These are phyloP conservation scores for Carex arenaria DNA, from an alignment of 202 grass and related monocot genomes.

Conservation along the genomic window DNA sequence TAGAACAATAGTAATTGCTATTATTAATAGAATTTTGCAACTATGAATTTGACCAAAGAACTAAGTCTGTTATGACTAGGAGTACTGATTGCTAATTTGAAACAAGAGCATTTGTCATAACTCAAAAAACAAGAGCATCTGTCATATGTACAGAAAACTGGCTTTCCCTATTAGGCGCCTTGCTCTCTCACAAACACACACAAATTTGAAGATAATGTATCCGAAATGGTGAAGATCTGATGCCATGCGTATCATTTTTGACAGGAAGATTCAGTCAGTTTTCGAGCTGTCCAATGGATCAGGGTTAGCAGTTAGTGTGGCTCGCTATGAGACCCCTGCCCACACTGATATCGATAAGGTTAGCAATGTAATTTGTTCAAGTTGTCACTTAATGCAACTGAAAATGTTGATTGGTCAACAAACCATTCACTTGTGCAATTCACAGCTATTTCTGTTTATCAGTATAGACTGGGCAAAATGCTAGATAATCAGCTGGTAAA, in stretches of 20 bases:
- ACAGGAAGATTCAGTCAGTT: slow-evolving; percentile 92
- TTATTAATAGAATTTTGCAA: no score
- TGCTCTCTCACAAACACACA: no score
- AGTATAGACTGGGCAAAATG: not conserved
- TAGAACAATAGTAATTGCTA: no score
- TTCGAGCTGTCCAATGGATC: slow-evolving; percentile 92
- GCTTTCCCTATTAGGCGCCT: no score
- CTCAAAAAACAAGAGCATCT: no score
- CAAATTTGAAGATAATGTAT: not conserved
- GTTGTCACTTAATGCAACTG: not conserved
- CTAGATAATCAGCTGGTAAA: not conserved
- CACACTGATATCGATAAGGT: slow-evolving; percentile 92
- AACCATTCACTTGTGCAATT: not conserved
- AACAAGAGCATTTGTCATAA: no score
- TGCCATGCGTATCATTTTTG: not conserved
- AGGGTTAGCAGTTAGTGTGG: slow-evolving; percentile 76
- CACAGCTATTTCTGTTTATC: not conserved
- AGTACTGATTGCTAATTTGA: no score
- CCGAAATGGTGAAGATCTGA: not conserved
- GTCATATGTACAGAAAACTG: no score
- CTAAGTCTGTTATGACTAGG: no score
- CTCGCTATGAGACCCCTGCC: slow-evolving; percentile 82
- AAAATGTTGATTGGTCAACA: not conserved
- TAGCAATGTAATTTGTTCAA: slow-evolving; percentile 1
- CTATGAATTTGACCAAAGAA: no score